These are phyloP conservation scores for Nepenthes gracilis DNA, from an alignment of 148 eudicot genomes.

Conservation along the genomic window DNA sequence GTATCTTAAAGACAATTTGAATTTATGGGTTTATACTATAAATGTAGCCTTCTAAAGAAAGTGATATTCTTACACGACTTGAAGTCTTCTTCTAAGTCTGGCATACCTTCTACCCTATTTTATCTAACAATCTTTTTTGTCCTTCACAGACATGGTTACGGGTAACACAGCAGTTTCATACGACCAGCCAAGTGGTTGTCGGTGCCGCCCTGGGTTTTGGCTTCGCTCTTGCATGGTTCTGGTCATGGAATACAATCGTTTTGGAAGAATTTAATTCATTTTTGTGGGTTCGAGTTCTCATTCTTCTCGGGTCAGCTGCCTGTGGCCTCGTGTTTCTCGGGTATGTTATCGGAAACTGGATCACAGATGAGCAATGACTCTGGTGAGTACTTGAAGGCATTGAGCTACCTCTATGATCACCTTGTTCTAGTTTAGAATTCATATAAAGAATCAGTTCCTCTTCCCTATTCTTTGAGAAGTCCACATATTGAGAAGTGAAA, in stretches of 20 bases:
- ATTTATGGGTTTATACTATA: too few species aligned
- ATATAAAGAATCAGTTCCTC: too few species aligned
- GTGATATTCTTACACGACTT: background rate
- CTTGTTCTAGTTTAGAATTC: too few species aligned
- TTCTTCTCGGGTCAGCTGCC: conserved; percentile 31
- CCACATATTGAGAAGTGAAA: too few species aligned
- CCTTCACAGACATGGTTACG: conserved; percentile 97
- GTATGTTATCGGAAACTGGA: conserved; percentile 35
- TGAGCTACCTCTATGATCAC: too few species aligned
- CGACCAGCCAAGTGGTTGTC: conserved; percentile 64
- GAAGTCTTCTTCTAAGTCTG: too few species aligned
- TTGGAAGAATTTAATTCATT: conserved; percentile 30
- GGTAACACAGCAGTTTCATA: conserved; percentile 55
- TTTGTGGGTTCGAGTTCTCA: conserved; percentile 44
- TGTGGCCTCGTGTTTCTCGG: conserved; percentile 29
- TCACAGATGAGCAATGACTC: conserved; percentile 18
- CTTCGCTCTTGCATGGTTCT: conserved; percentile 61
- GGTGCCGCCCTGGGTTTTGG: conserved; percentile 54
- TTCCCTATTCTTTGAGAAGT: too few species aligned
- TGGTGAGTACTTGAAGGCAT: background rate
- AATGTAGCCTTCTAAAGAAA: too few species aligned
- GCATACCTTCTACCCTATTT: conserved; percentile 1
- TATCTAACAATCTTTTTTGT: too few species aligned
- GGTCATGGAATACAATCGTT: conserved; percentile 60
- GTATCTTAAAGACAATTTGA: too few species aligned